Conservation (phyloP, 345 rosid genomes). For the Eucalyptus viminalis region DNA sequence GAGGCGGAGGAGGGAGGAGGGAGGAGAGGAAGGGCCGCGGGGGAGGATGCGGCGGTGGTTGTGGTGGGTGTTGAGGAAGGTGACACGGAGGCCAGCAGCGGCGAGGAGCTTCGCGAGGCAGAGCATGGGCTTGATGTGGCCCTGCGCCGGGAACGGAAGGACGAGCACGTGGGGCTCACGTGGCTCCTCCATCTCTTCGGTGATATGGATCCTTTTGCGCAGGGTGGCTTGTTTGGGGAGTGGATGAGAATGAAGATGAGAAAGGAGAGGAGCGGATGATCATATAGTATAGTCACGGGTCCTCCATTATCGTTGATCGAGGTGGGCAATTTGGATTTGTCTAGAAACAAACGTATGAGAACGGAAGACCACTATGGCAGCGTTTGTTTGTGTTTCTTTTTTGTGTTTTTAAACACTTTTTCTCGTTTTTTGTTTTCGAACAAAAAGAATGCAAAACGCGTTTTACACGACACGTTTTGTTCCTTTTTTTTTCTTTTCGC, state of each 20-base stretch:
- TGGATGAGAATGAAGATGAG: neutral
- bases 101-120: neutral
- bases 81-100: neutral
- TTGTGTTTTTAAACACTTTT: too few relatives aligned
- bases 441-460: too few relatives aligned
- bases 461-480: too few relatives aligned
- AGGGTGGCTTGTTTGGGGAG: neutral
- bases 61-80: neutral
- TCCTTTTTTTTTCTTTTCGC: too few relatives aligned
- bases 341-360: neutral
- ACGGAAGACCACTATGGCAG: neutral
- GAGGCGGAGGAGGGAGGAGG: neutral
- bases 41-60: neutral
- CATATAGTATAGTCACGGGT: neutral
- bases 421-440: too few relatives aligned
- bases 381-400: too few relatives aligned
- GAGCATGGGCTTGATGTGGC: neutral
- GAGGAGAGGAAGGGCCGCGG: neutral
- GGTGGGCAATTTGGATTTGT: neutral
- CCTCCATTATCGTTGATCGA: neutral
- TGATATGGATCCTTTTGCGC: neutral
- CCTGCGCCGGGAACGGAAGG: neutral
- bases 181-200: neutral
- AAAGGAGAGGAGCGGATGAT: neutral
- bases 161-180: neutral